These are phyloP conservation scores for Tulasnella sp. DNA, from an alignment of 768 basidiomycete species.

Conservation along the genomic window DNA sequence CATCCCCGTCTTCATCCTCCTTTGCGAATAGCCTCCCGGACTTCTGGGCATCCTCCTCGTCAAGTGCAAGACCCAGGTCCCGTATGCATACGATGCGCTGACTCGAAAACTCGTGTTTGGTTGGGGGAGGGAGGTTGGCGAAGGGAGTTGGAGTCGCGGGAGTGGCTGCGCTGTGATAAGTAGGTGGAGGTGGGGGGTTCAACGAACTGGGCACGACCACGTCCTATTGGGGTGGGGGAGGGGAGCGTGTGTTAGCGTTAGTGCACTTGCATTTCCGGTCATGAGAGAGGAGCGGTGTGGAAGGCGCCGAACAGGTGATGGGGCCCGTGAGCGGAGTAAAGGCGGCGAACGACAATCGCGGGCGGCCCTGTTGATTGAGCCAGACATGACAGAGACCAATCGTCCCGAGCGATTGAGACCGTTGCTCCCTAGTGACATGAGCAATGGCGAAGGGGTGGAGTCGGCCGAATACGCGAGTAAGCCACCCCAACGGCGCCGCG, in stretches of 20 bases:
- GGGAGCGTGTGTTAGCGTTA: background rate
- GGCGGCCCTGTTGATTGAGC: background rate
- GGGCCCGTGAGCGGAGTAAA: background rate
- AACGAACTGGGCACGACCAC: conserved; percentile 11
- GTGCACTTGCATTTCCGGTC: background rate
- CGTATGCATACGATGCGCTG: conserved; percentile 21
- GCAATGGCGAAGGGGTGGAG: background rate
- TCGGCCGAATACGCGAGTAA: background rate
- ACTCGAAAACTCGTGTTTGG: conserved; percentile 19
- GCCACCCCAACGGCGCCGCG: background rate
- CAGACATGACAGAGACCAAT: background rate
- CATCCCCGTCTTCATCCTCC: conserved; percentile 15
- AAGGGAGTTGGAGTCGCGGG: conserved; percentile 25
- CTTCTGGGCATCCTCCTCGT: background rate
- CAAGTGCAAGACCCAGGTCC: conserved; percentile 6
- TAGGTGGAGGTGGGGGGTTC: conserved; percentile 29
- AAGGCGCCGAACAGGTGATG: background rate
- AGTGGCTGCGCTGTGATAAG: conserved; percentile 11
- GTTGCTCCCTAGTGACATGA: background rate
- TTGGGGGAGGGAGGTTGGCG: conserved; percentile 8
- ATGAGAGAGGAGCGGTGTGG: conserved; percentile 5
- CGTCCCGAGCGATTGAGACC: background rate
- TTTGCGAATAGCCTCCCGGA: background rate
- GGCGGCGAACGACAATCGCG: background rate
- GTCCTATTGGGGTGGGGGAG: conserved; percentile 18